Evolutionary conservation across 164 flowering plant genomes (phyloP), one percentile per base, ranked within the genome.

Genomic region (Nelumbo lutea): DNA sequence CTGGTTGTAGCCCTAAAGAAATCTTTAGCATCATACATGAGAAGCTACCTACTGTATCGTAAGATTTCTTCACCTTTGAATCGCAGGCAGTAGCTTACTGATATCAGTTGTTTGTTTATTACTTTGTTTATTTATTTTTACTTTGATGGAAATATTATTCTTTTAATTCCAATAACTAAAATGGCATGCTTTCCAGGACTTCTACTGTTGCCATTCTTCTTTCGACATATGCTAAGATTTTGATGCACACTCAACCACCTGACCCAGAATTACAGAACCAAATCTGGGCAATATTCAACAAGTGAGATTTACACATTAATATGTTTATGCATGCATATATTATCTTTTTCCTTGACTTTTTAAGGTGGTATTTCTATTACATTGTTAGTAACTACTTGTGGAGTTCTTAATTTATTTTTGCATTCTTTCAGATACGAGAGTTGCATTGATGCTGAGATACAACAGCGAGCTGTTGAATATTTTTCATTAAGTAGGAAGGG

Each of bases 1-100:
- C 97, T 64, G 98, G 98, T n/a, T 96, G 95, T 76, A 88, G 91
- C 72, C 96, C 99, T 6, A 96, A 84, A 82, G 99, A 96, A 78
- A 82, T 96, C 62, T 96, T 96, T 80, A 73, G 68, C 69, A 72
- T 87, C 63, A 74, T 96, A 75, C 95, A 96, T 68, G 99, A 96
- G 80, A 96, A 96, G 82, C 91, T 91, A 59, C 97, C 99, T 43
- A 87, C 99, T 73, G 93, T 93, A 59, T 86, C 96, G 99, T 96
- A 88, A 87, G 97, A 66, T 67, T 56, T 27, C 67, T 71, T 62
- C 47, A 61, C 51, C 71, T 58, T 59, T 42, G 6, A 5, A 7
- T 60, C 58, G 43, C 46, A 50, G 69, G 46, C 57, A 43, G 47
- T 59, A 59, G 55, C 55, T 10, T 39, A 39, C 6, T 46, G 56